These are phyloP conservation scores for Tulasnella sp. DNA, from an alignment of 768 basidiomycete species.

Conservation along the genomic window DNA sequence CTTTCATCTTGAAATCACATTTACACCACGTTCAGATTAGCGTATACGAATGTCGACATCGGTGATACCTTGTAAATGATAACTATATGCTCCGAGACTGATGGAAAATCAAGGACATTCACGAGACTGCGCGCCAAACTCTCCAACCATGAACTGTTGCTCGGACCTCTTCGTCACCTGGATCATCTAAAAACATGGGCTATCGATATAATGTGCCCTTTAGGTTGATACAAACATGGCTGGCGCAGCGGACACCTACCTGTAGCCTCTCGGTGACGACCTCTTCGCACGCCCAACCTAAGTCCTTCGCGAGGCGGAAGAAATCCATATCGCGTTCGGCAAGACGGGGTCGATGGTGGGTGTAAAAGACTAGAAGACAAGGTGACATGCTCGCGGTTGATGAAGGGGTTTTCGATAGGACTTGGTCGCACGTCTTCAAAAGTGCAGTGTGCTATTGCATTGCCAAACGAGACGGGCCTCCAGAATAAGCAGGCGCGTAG, in stretches of 20 bases:
- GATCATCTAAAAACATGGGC: slow-evolving; percentile 88
- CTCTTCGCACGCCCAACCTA: slow-evolving; percentile 65
- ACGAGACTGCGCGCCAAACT: slow-evolving; percentile 25
- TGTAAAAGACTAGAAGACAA: slow-evolving; percentile 71
- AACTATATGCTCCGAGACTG: too few species aligned
- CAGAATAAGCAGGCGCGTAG: too few species aligned
- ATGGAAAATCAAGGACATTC: too few species aligned
- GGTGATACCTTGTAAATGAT: too few species aligned
- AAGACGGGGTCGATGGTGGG: slow-evolving; percentile 77
- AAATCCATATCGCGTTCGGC: slow-evolving; percentile 76
- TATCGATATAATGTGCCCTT: slow-evolving; percentile 23
- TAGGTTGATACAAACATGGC: neutral
- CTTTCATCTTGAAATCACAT: too few species aligned
- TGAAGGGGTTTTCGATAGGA: slow-evolving; percentile 17
- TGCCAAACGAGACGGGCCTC: neutral
- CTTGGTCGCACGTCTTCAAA: slow-evolving; percentile 52
- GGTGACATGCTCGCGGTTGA: slow-evolving; percentile 22
- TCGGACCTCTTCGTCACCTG: slow-evolving; percentile 63
- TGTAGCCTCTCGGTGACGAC: slow-evolving; percentile 53
- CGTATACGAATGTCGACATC: too few species aligned
- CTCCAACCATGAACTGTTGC: slow-evolving; percentile 81
- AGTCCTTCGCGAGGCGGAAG: slow-evolving; percentile 48
- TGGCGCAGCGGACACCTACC: slow-evolving; percentile 30
- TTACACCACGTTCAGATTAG: too few species aligned
- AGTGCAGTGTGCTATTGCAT: slow-evolving; percentile 62